phyloP scores from a whole-genome alignment of 202 grass and related monocot genomes.

The Schoenoplectus tabernaemontani region DNA sequence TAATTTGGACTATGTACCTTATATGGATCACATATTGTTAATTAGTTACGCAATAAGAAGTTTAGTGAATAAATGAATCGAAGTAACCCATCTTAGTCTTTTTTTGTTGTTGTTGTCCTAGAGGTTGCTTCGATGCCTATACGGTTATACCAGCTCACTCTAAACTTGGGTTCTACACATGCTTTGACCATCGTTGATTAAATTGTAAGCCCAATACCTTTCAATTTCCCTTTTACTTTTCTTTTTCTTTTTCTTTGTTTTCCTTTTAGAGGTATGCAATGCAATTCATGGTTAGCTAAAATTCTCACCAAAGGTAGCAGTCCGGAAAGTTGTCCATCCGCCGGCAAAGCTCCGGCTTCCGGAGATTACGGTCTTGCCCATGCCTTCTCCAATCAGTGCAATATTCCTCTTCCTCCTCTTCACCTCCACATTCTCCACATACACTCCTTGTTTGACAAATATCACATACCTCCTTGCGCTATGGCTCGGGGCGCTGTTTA shows the following conservation, averaged over 20 bases:
- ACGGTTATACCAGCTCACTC: too few species aligned
- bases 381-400: conserved; percentile 60
- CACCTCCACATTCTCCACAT: conserved; percentile 80
- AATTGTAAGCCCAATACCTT: neutral
- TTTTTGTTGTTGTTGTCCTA: too few species aligned
- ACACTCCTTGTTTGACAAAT: conserved; percentile 72
- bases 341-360: conserved; percentile 58
- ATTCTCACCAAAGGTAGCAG: conserved; percentile 61
- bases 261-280: too few species aligned
- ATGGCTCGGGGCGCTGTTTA: conserved; percentile 48
- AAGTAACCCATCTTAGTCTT: neutral
- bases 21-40: neutral
- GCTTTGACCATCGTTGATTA: neutral
- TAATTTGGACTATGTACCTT: neutral
- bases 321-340: conserved; percentile 87
- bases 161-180: neutral
- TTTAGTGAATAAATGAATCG: too few species aligned
- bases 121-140: too few species aligned
- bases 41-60: too few species aligned
- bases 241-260: neutral
- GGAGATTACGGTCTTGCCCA: conserved; percentile 65
- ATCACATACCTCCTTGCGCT: conserved; percentile 61
- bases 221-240: neutral
- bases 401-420: conserved; percentile 82
- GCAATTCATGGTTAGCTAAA: neutral